These are phyloP conservation scores for Trypanosomatidae sp. DNA, from an alignment of 208 protist species.

Conservation along the genomic window DNA sequence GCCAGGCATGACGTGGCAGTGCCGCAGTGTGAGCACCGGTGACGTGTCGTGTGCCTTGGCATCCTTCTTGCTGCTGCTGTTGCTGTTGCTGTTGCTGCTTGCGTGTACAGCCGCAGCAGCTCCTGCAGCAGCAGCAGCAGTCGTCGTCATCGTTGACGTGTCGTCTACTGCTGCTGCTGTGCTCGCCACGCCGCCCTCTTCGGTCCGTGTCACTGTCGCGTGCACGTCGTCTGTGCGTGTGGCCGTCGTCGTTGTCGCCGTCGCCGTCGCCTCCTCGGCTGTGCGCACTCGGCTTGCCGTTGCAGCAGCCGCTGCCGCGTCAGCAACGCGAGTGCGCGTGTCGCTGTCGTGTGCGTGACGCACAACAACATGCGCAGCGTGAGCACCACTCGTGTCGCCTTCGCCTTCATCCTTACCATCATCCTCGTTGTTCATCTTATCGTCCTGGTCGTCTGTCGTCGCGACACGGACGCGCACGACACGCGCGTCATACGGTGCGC, in stretches of 20 bases:
- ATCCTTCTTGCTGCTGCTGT: background rate
- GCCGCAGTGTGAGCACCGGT: constrained; percentile 38
- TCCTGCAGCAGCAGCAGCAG: background rate
- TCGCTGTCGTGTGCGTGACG: too few species aligned
- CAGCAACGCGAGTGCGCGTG: too few species aligned
- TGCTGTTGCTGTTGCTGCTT: constrained; percentile 1
- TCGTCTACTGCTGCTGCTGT: background rate
- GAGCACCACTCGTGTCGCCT: too few species aligned
- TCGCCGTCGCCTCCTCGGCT: constrained; percentile 1
- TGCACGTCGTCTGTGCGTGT: background rate
- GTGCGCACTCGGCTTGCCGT: too few species aligned
- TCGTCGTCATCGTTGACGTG: background rate
- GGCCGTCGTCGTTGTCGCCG: background rate
- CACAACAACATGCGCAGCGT: too few species aligned
- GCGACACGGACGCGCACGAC: too few species aligned
- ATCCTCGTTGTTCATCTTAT: too few species aligned
- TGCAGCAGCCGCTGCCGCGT: too few species aligned
- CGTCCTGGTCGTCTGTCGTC: too few species aligned
- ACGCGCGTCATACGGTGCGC: too few species aligned
- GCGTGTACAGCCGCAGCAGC: background rate
- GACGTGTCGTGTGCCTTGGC: background rate
- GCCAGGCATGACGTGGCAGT: constrained; percentile 29
- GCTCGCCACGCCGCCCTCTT: background rate
- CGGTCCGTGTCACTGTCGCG: background rate
- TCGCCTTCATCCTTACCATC: too few species aligned